Percentiles rank a stretch among this genome's conserved stretches.
These are phyloP conservation scores for Lotmaria passim DNA, from an alignment of 208 protist genomes.

Conservation along the genomic window DNA sequence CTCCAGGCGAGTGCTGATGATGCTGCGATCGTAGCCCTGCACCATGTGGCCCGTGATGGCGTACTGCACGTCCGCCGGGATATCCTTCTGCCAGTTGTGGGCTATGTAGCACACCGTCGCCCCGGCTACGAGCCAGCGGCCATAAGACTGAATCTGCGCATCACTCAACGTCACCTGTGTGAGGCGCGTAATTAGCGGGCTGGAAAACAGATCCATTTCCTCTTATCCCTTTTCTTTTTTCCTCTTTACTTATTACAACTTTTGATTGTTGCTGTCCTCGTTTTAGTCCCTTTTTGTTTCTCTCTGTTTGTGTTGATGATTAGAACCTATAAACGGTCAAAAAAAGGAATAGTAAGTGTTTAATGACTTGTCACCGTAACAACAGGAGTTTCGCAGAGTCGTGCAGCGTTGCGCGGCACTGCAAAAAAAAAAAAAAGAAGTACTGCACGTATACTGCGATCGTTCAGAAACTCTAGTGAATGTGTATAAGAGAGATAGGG, in stretches of 20 bases:
- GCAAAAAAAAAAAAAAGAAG: background rate
- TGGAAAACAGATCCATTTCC: slow-evolving; percentile 10
- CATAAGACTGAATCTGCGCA: slow-evolving; percentile 41
- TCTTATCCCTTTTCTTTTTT: background rate
- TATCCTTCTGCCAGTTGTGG: slow-evolving; percentile 29
- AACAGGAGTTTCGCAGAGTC: too few relatives aligned
- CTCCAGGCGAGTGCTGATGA: slow-evolving; percentile 60
- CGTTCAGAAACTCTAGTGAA: too few relatives aligned
- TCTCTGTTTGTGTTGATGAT: too few relatives aligned
- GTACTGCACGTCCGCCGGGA: slow-evolving; percentile 56
- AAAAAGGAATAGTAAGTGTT: too few relatives aligned
- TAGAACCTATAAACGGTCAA: too few relatives aligned
- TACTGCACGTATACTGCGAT: background rate
- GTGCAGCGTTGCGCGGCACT: too few relatives aligned
- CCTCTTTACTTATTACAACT: background rate
- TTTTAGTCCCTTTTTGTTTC: background rate
- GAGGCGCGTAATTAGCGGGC: slow-evolving; percentile 24
- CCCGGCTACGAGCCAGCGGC: slow-evolving; percentile 45
- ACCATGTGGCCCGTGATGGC: slow-evolving; percentile 72
- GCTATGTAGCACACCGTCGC: slow-evolving; percentile 51
- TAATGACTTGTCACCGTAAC: too few relatives aligned
- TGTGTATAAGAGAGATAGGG: too few relatives aligned
- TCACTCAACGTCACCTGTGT: slow-evolving; percentile 27
- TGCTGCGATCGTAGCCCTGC: slow-evolving; percentile 76
- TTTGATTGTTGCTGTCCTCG: too few relatives aligned